phyloP scores from a whole-genome alignment of 2,329 filamentous ascomycete species.

The Lasiodiplodia hormozganensis region DNA sequence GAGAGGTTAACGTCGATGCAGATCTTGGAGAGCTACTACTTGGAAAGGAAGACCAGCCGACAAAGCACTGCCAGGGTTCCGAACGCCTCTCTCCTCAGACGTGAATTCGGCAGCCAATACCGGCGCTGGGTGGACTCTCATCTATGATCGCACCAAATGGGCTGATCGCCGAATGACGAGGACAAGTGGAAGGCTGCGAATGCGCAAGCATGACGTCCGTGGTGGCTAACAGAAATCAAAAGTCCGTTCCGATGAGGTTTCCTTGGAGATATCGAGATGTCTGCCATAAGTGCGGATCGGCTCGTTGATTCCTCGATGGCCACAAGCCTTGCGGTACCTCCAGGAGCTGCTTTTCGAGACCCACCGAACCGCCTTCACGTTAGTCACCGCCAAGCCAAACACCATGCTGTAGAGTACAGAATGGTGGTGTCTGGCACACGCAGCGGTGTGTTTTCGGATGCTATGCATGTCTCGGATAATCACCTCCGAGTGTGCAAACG shows the following conservation, averaged over 20 bases:
- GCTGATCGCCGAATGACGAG: no score
- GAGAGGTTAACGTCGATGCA: background rate
- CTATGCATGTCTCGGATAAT: slow-evolving; percentile 26
- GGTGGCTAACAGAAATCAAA: background rate
- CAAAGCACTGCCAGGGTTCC: no score
- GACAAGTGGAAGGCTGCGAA: background rate
- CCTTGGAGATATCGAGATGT: background rate
- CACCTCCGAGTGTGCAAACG: background rate
- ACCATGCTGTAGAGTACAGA: background rate
- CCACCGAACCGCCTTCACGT: background rate
- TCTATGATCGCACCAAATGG: no score
- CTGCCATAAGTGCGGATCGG: background rate
- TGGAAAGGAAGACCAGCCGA: background rate
- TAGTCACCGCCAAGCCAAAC: background rate
- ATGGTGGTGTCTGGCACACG: background rate
- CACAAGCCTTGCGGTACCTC: background rate
- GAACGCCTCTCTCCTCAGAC: no score
- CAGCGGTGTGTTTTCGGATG: background rate
- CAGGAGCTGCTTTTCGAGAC: background rate
- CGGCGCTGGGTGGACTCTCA: no score
- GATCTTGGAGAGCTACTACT: background rate
- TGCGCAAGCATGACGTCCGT: background rate
- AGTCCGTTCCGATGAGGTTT: background rate
- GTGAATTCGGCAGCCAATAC: no score
- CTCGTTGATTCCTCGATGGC: background rate